A percentile compares a stretch with the other conserved stretches of the same genome.
Conservation (phyloP, 2,329 filamentous ascomycete species). For the Ophiostoma perfectum region DNA sequence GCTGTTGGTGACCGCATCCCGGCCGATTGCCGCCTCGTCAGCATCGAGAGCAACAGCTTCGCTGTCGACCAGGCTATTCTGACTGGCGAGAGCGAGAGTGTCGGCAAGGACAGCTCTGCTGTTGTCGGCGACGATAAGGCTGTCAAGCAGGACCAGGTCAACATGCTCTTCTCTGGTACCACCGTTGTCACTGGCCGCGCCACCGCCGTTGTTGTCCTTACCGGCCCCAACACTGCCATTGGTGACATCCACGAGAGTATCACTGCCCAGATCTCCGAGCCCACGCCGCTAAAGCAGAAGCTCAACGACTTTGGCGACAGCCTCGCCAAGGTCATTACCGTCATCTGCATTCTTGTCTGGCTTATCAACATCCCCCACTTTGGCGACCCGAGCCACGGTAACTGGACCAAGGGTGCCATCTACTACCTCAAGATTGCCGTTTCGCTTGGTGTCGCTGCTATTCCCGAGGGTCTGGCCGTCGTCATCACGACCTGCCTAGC, state of each 20-base stretch:
- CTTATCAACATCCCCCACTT: conserved; percentile 98
- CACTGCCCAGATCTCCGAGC: conserved; percentile 93
- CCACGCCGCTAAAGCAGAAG: conserved; percentile 96
- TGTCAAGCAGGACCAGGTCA: conserved; percentile 94
- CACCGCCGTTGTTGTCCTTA: conserved; percentile 83
- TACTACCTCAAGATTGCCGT: conserved; percentile 99
- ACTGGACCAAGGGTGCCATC: conserved; percentile 93
- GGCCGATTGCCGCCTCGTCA: conserved; percentile 83
- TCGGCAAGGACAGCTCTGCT: conserved; percentile 69
- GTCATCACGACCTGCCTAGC: conserved; percentile 99
- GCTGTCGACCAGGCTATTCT: conserved; percentile 93
- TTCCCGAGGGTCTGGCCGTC: conserved; percentile 93
- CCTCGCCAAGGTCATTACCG: conserved; percentile 95
- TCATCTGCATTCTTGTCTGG: conserved; percentile 95
- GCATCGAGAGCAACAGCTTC: conserved; percentile 96
- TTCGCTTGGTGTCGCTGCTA: conserved; percentile 93
- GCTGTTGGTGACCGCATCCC: conserved; percentile 89
- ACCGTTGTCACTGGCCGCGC: conserved; percentile 94
- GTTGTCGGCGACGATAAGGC: conserved; percentile 71
- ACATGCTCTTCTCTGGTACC: conserved; percentile 97
- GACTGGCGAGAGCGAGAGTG: conserved; percentile 96
- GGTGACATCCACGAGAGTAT: conserved; percentile 99
- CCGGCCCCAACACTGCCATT: conserved; percentile 86
- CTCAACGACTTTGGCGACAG: conserved; percentile 96
- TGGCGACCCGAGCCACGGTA: conserved; percentile 86